phyloP scores from a whole-genome alignment of 306 rosid species.

The Quercus berberidifolia region DNA sequence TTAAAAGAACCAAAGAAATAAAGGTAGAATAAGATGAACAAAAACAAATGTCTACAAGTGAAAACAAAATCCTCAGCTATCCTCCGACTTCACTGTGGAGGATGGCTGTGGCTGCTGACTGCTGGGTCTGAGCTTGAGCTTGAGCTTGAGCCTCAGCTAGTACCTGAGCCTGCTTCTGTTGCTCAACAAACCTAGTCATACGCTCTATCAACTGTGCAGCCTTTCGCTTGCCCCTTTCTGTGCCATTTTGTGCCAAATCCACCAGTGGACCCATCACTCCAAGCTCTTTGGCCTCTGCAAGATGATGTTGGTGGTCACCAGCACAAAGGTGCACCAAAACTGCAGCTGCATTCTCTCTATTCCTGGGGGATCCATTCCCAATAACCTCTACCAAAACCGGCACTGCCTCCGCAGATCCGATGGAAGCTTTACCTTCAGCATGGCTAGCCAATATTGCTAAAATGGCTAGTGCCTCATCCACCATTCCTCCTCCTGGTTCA shows the following conservation, averaged over 20 bases:
- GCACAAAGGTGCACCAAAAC: constrained; percentile 87
- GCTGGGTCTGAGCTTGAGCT: constrained; percentile 19
- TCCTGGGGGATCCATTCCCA: constrained; percentile 86
- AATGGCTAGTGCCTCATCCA: constrained; percentile 96
- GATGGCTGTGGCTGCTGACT: constrained; percentile 28
- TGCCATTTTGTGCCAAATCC: constrained; percentile 84
- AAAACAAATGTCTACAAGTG: constrained; percentile 26
- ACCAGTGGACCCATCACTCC: constrained; percentile 61
- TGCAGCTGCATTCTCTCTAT: constrained; percentile 93
- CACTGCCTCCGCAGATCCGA: constrained; percentile 81
- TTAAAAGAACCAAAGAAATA: constrained; percentile 26
- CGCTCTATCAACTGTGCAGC: constrained; percentile 86
- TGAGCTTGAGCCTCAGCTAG: constrained; percentile 46
- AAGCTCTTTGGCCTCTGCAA: constrained; percentile 64
- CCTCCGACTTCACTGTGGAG: constrained; percentile 29
- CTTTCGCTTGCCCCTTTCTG: constrained; percentile 95
- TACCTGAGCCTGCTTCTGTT: constrained; percentile 41
- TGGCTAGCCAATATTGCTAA: constrained; percentile 92
- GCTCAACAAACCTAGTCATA: constrained; percentile 66
- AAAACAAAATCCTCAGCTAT: constrained; percentile 42
- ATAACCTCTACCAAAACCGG: constrained; percentile 82
- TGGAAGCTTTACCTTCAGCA: constrained; percentile 79
- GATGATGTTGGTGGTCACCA: constrained; percentile 73
- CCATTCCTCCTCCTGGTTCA: constrained; percentile 87
- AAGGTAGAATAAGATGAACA: too few species aligned